These are phyloP conservation scores for Aphanomyces astaci DNA, from an alignment of 352 stramenopile species.

Conservation along the genomic window DNA sequence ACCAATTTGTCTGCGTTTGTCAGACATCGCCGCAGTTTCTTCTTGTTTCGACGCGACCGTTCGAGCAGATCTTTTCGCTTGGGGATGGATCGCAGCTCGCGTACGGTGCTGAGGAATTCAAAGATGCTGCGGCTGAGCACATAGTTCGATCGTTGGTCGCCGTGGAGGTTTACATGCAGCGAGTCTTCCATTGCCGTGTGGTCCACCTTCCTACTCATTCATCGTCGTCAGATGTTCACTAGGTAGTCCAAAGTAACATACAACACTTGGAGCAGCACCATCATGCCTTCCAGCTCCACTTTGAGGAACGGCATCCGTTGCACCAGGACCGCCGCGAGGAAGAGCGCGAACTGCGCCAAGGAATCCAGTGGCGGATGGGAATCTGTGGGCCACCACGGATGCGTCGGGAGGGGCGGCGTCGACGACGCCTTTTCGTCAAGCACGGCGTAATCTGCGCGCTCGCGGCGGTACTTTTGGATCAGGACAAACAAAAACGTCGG, in stretches of 20 bases:
- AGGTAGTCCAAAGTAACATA: slow-evolving; percentile 58
- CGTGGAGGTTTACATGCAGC: slow-evolving; percentile 23
- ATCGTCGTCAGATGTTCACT: too few relatives aligned
- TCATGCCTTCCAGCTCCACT: slow-evolving; percentile 52
- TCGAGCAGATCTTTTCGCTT: slow-evolving; percentile 64
- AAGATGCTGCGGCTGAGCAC: slow-evolving; percentile 43
- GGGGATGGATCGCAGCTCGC: slow-evolving; percentile 66
- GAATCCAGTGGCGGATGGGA: slow-evolving; percentile 66
- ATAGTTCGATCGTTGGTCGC: slow-evolving; percentile 28
- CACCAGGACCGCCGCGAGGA: slow-evolving; percentile 57
- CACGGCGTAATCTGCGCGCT: slow-evolving; percentile 33
- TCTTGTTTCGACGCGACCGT: slow-evolving; percentile 27
- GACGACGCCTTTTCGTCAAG: neutral
- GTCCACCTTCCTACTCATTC: neutral
- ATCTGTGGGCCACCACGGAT: slow-evolving; percentile 43
- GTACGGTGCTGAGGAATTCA: slow-evolving; percentile 70
- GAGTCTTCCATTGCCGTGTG: neutral
- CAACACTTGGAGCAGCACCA: slow-evolving; percentile 77
- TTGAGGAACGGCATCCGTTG: slow-evolving; percentile 46
- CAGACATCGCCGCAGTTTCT: slow-evolving; percentile 18
- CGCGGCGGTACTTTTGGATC: slow-evolving; percentile 81
- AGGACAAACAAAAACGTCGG: slow-evolving; percentile 61
- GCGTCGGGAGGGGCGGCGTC: neutral
- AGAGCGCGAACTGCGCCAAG: slow-evolving; percentile 69
- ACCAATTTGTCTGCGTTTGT: neutral